Percentiles rank a stretch among this genome's conserved stretches.
Evolutionary conservation across 208 protist genomes (phyloP).

Genomic region (Wallacemonas rigidus): DNA sequence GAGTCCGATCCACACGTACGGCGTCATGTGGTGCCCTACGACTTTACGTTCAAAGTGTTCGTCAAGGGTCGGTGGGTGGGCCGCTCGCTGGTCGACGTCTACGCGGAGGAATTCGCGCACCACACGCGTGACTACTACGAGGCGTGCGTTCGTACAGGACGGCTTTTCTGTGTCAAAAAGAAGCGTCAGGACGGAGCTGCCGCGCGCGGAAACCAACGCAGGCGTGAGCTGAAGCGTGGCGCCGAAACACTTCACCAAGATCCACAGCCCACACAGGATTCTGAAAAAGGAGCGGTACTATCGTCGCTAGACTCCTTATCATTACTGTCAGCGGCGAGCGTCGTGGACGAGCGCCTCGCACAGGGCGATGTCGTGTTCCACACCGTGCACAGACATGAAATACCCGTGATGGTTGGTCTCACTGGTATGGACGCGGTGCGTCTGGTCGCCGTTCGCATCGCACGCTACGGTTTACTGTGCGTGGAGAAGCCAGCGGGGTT

Average conservation of each 20-base stretch:
- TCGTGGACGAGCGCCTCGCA: not conserved
- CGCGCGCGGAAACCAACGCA: constrained; percentile 34
- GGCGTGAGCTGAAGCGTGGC: constrained; percentile 46
- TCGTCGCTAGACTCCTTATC: not conserved
- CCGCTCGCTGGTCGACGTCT: constrained; percentile 80
- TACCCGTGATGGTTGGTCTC: constrained; percentile 78
- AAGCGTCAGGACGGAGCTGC: not conserved
- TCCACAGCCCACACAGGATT: no score
- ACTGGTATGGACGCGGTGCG: constrained; percentile 54
- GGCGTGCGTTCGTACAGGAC: constrained; percentile 69
- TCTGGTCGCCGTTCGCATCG: constrained; percentile 60
- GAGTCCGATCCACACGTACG: constrained; percentile 19
- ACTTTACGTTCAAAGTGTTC: constrained; percentile 88
- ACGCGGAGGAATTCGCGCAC: constrained; percentile 85
- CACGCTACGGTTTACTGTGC: constrained; percentile 54
- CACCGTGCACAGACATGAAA: constrained; percentile 94
- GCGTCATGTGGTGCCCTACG: constrained; percentile 89
- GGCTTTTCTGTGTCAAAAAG: constrained; percentile 55
- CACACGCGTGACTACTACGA: constrained; percentile 86
- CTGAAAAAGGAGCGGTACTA: not conserved
- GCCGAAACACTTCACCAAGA: not conserved
- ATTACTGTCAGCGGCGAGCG: not conserved
- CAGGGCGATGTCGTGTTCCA: constrained; percentile 89
- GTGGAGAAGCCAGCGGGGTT: constrained; percentile 81
- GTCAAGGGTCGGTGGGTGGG: constrained; percentile 95